A percentile compares a stretch with the other conserved stretches of the same genome.
Evolutionary conservation across 176 grass and related monocot species (phyloP).

Genomic region (Eragrostis curvula): DNA sequence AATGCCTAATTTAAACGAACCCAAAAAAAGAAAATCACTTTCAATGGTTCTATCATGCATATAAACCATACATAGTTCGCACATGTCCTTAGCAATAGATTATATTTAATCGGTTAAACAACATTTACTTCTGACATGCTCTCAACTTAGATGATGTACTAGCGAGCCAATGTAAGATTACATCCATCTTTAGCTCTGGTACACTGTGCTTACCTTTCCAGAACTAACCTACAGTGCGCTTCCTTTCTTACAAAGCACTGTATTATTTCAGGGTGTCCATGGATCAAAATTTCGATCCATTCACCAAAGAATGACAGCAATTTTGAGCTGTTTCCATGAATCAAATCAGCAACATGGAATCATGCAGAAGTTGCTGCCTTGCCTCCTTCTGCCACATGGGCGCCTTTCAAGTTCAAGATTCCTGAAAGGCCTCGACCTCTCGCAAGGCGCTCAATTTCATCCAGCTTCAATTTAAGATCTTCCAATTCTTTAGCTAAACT

Average conservation of each 20-base stretch:
- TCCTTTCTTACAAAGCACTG: background rate
- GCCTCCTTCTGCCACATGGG: slow-evolving; percentile 33
- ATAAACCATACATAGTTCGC: too few species aligned
- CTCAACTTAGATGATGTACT: slow-evolving; percentile 13
- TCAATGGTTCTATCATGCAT: too few species aligned
- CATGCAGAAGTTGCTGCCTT: slow-evolving; percentile 58
- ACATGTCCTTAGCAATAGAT: background rate
- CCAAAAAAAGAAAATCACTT: too few species aligned
- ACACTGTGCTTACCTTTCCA: background rate
- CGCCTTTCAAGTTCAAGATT: slow-evolving; percentile 67
- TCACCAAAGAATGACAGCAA: slow-evolving; percentile 51
- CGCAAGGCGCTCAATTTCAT: slow-evolving; percentile 71
- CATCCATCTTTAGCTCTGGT: background rate
- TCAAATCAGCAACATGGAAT: slow-evolving; percentile 11
- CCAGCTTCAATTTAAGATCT: slow-evolving; percentile 67
- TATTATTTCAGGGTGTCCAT: slow-evolving; percentile 42
- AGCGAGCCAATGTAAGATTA: background rate
- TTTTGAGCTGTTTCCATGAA: background rate
- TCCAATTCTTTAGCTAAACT: slow-evolving; percentile 71
- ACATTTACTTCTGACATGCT: slow-evolving; percentile 1
- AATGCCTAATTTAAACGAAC: too few species aligned
- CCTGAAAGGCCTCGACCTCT: slow-evolving; percentile 71
- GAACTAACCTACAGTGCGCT: background rate
- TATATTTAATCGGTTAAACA: background rate
- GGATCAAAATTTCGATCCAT: slow-evolving; percentile 44